Base-by-base conservation (phyloP, 306 rosid genomes). In the Coriaria nepalensis region DNA sequence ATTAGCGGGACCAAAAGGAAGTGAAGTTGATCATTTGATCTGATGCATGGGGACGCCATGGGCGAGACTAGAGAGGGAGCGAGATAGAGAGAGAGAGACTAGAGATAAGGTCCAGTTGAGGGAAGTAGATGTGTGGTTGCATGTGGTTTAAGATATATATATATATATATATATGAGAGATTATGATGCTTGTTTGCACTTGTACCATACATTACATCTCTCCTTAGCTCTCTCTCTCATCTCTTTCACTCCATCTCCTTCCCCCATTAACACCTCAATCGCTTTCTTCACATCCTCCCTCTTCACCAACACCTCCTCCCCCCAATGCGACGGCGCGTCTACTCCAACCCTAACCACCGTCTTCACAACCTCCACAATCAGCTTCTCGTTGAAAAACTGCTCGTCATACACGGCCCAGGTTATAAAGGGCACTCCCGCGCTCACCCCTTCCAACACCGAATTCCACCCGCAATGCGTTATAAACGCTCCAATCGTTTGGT, bases 351-450 rank as follows among this genome's bases (percentile, higher is more conserved):
- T 20, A 8, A 35, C 38, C 10, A 45, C 53, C 4, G 50, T 14
- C 6, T 8, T 52, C 56, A 55, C 62, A 29, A 60, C 55, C 29
- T 71, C 78, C 5, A 70, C 55, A 4, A 57, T 59, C 5, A 73
- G 13, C 39, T 56, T 65, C 53, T 74, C 80, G 55, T 58, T 69
- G 0, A 57, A 9, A 67, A 74, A 69, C 40, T 74, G 73, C 14
- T 74, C 80, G 0, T 58, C 63, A 13, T 65, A 69, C 6, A 74
- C 9, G 0, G 80, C 70, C 46, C 76, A 74, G n/a, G 73, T 69
- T 4, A 69, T 6, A 55, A 65, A 10, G 4, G 80, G 76, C 10
- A 69, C 40, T 2, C 94, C 87, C 0, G 66, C 59, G 20, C 35
- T 32, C 12, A 64, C 9, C 9, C 71, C 68, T 57, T 70, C 71